Base-by-base conservation (phyloP, 495 filamentous ascomycete species). In the Aspergillus kassunensis region DNA sequence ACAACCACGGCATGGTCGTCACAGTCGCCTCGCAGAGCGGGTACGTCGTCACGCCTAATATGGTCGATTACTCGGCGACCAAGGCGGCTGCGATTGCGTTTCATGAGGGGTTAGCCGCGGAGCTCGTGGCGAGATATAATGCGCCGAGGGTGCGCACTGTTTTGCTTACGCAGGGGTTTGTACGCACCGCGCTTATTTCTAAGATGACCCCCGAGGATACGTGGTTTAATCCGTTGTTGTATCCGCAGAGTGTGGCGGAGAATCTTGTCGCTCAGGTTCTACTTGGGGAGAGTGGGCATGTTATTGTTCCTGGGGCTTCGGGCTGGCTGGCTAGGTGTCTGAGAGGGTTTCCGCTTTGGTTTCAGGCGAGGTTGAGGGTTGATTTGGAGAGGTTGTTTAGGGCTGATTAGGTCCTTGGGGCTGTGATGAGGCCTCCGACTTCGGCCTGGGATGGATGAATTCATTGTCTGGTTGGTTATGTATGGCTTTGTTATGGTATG, bases 1-100 rank as follows among this genome's bases (percentile, higher is more conserved):
- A 42, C 6, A 83, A 90, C 71, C 86, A 90, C 65, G 87, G 87
- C 46, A 87, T 86, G 76, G 68, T 90, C 13, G 82, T 90, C 8
- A 90, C 86, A 0, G 78, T 91, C 15, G 81, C 86, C n/a, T 80
- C 73, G 16, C 69, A 80, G 43, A 83, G 84, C 0, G 76, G 77
- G 0, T 85, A 80, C 68, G 55, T 81, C 4, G 72, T 77, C 0
- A 73, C 83, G 11, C 81, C 85, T 4, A 76, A 77, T 64, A 82
- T 89, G 78, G 78, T 83, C 18, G 83, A 86, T 62, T 90, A 90
- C 68, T 75, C 71, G 2, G 78, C 81, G 6, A 76, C 75, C 44
- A 90, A 90, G 70, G 81, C 87, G 0, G 87, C 84, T 0, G 77
- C 82, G 1, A 63, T 82, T 33, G 62, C 78, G 4, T 87, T 89